Evolutionary conservation across 2,329 filamentous ascomycete species (phyloP), one percentile per base, ranked within the genome.

Genomic region (Penicillium brevicompactum): DNA sequence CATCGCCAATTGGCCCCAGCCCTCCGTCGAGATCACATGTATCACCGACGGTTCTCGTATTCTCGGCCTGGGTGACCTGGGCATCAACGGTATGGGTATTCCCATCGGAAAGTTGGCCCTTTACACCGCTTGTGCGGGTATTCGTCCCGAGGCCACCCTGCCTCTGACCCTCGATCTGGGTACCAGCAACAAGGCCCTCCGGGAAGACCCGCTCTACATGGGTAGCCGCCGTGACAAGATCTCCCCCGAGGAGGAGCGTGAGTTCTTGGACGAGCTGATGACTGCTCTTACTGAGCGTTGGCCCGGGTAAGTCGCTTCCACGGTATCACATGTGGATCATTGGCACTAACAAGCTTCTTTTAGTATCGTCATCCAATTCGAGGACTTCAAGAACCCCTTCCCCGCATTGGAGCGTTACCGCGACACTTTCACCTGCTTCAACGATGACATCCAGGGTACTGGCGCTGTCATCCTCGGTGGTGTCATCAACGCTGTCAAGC

Each of bases 181-280:
- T 30, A 88, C 85, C 40, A 80, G 78, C 72, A 88, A 87, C 74
- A 81, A 86, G 76, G 70, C 79, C 47, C 76, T 87, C 64, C 70
- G 85, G 80, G 77, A 96, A 83, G 87, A 97, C 83, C 74, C 89
- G 84, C 82, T 97, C 34, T 99, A 97, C 81, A 86, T 97, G 72
- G 94, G 94, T 67, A 89, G 92, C 67, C 87, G 92, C 68, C 85
- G 89, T 66, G 90, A 89, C 77, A 93, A 95, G 71, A 84, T 93
- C 51, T 82, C 88, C 7, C 79, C 88, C 18, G 83, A 88, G 50
- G 87, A 93, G 67, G 91, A 96, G 79, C 87, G 88, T 72, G 90
- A 91, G 62, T 97, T 97, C 77, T 86, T 97, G 80, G 94, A 97
- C 71, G 94, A 97, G 81, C 88, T 99, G 80, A 97, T 99, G 94